Evolutionary conservation across 164 flowering plant genomes (phyloP), one percentile per base, ranked within the genome.

Genomic region (Piper longum): DNA sequence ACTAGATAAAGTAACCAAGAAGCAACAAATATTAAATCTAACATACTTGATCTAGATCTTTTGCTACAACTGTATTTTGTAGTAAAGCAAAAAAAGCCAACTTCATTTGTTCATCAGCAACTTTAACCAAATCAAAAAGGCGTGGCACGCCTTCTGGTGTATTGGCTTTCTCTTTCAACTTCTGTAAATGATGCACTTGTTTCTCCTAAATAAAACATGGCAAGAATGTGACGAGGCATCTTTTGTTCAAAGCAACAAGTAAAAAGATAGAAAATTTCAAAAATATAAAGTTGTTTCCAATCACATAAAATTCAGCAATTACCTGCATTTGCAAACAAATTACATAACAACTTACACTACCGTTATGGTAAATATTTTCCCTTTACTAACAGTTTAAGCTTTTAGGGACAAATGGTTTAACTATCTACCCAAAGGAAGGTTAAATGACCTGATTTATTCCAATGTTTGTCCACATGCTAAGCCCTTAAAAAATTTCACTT

Each of bases 81-180:
- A 95, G 56, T 43, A 87, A 84, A 6, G 92, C 88, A 82, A 69
- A 91, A 74, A 95, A 95, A 59, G 96, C 99, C 62, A 86, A 88
- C 66, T 79, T 90, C 84, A 95, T 82, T 60, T 85, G 83, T 59
- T 89, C 96, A 75, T 89, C 95, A 51, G 80, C 74, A 71, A 91
- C 96, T 66, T 73, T 86, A 45, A 91, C 74, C 67, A 95, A 70
- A 80, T 95, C 99, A 87, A 85, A 91, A 63, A 95, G 96, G 14
- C 97, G 91, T 48, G 89, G 96, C 70, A 85, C 96, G 36, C 91
- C 86, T 66, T 89, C 97, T 56, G 99, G 97, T 7, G 96, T 72
- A 67, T 59, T 73, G 55, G 85, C 84, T 66, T 74, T 85, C 70
- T 82, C 82, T 67, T 77, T 91, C 75, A 85, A 39, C 69, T 74